Percentiles rank a stretch among this genome's conserved stretches.
Conservation (phyloP, 2,329 filamentous ascomycete genomes). For the Thelonectria olida region DNA sequence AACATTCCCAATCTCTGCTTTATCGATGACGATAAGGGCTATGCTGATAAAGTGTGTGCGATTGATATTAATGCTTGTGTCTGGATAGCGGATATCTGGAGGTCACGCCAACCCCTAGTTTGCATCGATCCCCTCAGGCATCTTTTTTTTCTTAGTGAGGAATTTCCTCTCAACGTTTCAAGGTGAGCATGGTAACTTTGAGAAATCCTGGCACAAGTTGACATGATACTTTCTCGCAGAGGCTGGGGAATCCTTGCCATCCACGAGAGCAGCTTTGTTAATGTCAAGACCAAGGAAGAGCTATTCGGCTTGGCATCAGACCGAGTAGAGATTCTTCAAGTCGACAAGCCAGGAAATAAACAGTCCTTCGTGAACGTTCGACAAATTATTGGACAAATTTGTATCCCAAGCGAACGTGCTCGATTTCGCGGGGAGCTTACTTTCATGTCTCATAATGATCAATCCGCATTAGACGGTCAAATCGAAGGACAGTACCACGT, state of each 20-base stretch:
- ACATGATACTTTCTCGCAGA: conserved; percentile 27
- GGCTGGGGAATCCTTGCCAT: conserved; percentile 62
- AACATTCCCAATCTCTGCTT: conserved; percentile 67
- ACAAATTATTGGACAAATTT: conserved; percentile 36
- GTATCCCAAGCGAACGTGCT: no score
- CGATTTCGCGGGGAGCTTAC: no score
- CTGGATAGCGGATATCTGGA: conserved; percentile 65
- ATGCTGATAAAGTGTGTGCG: conserved; percentile 60
- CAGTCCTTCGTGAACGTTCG: conserved; percentile 41
- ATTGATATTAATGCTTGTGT: conserved; percentile 59
- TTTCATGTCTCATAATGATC: no score
- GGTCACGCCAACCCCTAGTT: conserved; percentile 38
- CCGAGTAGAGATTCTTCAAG: conserved; percentile 31
- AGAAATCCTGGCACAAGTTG: conserved; percentile 2
- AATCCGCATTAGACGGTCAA: no score
- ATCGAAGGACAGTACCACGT: no score
- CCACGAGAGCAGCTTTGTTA: conserved; percentile 53
- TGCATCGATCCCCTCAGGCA: conserved; percentile 37
- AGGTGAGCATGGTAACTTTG: conserved; percentile 32
- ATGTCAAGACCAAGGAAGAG: conserved; percentile 45
- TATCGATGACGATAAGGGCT: conserved; percentile 54
- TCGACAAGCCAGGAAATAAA: conserved; percentile 13
- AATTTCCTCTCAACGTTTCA: conserved; percentile 40
- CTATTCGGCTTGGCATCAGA: conserved; percentile 43
- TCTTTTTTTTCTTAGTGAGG: conserved; percentile 40